Evolutionary conservation across 108 stramenopile species (phyloP), one percentile per base, ranked within the genome.

Genomic region (Aurantiochytrium sp.): DNA sequence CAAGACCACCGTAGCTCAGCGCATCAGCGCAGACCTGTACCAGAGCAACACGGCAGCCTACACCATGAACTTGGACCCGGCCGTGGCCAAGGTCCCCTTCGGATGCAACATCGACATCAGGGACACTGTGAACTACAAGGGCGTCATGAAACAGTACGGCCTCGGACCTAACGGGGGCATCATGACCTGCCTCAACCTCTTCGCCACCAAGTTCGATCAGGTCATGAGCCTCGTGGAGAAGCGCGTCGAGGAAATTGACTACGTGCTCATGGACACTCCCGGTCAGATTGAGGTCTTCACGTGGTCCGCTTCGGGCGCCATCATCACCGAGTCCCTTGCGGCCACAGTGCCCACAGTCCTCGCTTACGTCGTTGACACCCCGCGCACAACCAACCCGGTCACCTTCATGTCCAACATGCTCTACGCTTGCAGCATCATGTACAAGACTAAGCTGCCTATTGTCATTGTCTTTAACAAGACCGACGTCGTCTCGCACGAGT

Each of bases 351-450:
- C 99, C 48, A 99, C 99, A 27, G 92, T 96, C 19, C 69, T 99
- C 41, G 92, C 96, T 30, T 99, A 97, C 89, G 97, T 99, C 8
- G 94, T 98, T 27, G 98, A 99, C 89, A 98, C 98, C 36, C 97
- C 97, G 48, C 95, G 98, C 55, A 97, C 96, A 65, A 92, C 96
- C 3, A 91, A 90, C 37, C 98, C 98, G 17, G 96, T 97, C 68
- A 99, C 99, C 6, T 99, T 99, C 89, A 99, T 99, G 99, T 94
- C 94, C 90, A 99, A 99, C 91, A 99, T 99, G 99, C 93, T 99
- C 12, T 99, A 99, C 89, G 98, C 98, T 0, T 98, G 98, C 90
- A 94, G 93, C 87, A 97, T 99, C 93, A 88, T 98, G 68, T 98
- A 98, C 92, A 94, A 97, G 73, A 96, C 96, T 3, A 92, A 95